A percentile compares a stretch with the other conserved stretches of the same genome.
phyloP scores from a whole-genome alignment of 2,329 filamentous ascomycete genomes.

The Neonectria sp. region DNA sequence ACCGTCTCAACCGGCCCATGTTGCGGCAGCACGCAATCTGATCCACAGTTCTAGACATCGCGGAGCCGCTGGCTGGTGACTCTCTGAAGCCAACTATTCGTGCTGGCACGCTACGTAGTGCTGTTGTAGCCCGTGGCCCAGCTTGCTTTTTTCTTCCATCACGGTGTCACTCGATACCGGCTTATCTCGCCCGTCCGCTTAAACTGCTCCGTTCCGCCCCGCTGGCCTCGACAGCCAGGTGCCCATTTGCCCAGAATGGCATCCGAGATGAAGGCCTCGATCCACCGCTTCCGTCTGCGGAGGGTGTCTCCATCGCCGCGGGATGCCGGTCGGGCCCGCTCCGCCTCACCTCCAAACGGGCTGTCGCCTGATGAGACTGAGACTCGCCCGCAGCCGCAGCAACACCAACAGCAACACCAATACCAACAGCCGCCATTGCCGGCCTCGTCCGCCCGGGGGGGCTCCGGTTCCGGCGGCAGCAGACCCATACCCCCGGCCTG shows the following conservation, averaged over 20 bases:
- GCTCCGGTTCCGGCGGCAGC: slow-evolving; percentile 10
- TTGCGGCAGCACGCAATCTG: slow-evolving; percentile 45
- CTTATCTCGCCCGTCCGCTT: background rate
- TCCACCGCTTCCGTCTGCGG: slow-evolving; percentile 47
- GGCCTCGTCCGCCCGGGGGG: slow-evolving; percentile 5
- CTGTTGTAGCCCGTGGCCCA: background rate
- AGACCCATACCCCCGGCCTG: slow-evolving; percentile 50
- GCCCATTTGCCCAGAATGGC: slow-evolving; percentile 40
- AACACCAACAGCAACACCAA: slow-evolving; percentile 24
- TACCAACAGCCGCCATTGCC: slow-evolving; percentile 8
- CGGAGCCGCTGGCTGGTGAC: slow-evolving; percentile 23
- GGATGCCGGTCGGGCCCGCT: slow-evolving; percentile 45
- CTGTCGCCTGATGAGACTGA: slow-evolving; percentile 35
- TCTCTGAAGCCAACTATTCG: slow-evolving; percentile 1
- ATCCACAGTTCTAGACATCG: slow-evolving; percentile 40
- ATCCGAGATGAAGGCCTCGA: slow-evolving; percentile 48
- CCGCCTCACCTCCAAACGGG: slow-evolving; percentile 45
- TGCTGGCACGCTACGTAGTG: background rate
- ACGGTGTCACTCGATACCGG: background rate
- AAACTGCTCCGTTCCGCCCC: background rate
- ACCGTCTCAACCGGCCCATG: background rate
- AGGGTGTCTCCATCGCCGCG: slow-evolving; percentile 45
- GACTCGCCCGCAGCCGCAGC: slow-evolving; percentile 41
- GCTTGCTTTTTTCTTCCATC: slow-evolving; percentile 5
- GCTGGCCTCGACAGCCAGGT: background rate